Evolutionary conservation across 108 stramenopile species (phyloP).

Genomic region (Cyclotella atomus): DNA sequence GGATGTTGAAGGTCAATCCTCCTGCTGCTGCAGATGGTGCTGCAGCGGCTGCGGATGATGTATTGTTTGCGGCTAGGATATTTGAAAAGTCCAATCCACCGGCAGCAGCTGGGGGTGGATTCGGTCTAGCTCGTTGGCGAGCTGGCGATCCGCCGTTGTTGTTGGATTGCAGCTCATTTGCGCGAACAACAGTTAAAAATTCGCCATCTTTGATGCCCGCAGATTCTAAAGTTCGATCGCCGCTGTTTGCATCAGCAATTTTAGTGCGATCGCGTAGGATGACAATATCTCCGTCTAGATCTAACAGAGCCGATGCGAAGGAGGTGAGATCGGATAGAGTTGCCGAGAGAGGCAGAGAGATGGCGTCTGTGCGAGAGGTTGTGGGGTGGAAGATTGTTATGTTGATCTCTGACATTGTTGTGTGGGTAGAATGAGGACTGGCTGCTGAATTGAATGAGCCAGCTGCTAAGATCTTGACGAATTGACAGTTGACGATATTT

Average conservation of each 20-base stretch:
- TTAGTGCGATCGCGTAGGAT: slow-evolving; percentile 49
- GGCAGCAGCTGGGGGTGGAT: slow-evolving; percentile 31
- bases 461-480: neutral
- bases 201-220: slow-evolving; percentile 63
- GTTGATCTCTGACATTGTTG: slow-evolving; percentile 23
- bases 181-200: slow-evolving; percentile 40
- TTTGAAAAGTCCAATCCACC: slow-evolving; percentile 77
- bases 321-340: slow-evolving; percentile 57
- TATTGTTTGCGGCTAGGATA: slow-evolving; percentile 46
- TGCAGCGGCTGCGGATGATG: slow-evolving; percentile 9
- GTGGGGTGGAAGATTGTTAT: slow-evolving; percentile 40
- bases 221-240: slow-evolving; percentile 20
- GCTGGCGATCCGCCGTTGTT: slow-evolving; percentile 1
- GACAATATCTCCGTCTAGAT: slow-evolving; percentile 34
- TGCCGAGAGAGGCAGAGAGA: slow-evolving; percentile 34
- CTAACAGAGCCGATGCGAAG: slow-evolving; percentile 64
- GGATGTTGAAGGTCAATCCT: slow-evolving; percentile 53
- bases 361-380: slow-evolving; percentile 30
- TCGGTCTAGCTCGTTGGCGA: slow-evolving; percentile 16
- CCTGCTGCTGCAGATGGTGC: no score
- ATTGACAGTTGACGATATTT: no score
- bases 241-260: neutral
- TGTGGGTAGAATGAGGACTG: neutral
- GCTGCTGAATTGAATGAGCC: neutral
- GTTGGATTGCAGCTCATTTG: neutral